phyloP scores from a whole-genome alignment of 192 early-diverging fungal species.

The Entomortierella beljakovae region DNA sequence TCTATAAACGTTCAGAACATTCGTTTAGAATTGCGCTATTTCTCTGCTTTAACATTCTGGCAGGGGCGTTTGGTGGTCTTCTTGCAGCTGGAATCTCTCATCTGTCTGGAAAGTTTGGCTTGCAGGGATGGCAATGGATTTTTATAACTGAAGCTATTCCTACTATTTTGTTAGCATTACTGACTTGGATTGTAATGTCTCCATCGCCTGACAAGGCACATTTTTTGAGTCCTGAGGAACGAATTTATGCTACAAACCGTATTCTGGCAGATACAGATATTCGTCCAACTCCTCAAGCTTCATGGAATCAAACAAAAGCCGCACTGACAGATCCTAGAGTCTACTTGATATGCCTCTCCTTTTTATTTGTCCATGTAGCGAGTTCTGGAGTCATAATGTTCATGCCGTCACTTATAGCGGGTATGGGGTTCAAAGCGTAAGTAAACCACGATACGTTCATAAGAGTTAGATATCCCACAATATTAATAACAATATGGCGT shows the following conservation, averaged over 20 bases:
- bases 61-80: conserved; percentile 81
- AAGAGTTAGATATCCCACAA: too few species aligned
- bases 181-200: conserved; percentile 64
- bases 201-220: conserved; percentile 59
- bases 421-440: conserved; percentile 57
- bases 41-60: conserved; percentile 75
- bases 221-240: conserved; percentile 50
- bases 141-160: conserved; percentile 79
- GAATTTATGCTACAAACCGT: conserved; percentile 54
- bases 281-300: conserved; percentile 10
- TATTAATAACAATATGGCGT: too few species aligned
- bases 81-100: conserved; percentile 74
- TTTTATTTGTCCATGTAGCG: conserved; percentile 2
- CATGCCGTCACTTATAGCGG: conserved; percentile 59
- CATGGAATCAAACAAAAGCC: conserved; percentile 41
- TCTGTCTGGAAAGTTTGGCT: conserved; percentile 60
- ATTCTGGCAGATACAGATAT: conserved; percentile 32
- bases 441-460: too few species aligned
- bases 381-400: conserved; percentile 49
- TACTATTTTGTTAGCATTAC: conserved; percentile 67
- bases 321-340: conserved; percentile 54
- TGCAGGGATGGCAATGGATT: conserved; percentile 77
- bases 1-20: conserved; percentile 75
- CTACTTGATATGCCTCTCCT: conserved; percentile 22
- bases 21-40: conserved; percentile 75